A percentile compares a stretch with the other conserved stretches of the same genome.
These are phyloP conservation scores for Tylopilus sp. DNA, from an alignment of 1,284 basidiomycete species.

Conservation along the genomic window DNA sequence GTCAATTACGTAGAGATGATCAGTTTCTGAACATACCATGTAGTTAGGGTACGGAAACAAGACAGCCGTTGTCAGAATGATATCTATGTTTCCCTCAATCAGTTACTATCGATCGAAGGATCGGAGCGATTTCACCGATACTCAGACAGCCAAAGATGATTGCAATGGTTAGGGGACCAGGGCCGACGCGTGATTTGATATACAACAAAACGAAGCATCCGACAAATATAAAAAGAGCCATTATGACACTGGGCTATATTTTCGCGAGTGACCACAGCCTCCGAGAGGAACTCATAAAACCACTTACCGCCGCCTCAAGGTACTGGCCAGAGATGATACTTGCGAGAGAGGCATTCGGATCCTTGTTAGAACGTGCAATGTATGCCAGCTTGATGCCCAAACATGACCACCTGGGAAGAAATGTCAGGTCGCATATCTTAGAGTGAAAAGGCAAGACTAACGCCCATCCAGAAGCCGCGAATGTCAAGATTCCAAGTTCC, in stretches of 20 bases:
- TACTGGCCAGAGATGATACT: slow-evolving; percentile 63
- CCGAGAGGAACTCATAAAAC: background rate
- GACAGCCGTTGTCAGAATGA: slow-evolving; percentile 67
- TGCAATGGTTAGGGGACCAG: slow-evolving; percentile 73
- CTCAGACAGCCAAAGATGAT: slow-evolving; percentile 69
- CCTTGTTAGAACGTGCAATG: slow-evolving; percentile 62
- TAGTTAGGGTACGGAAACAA: slow-evolving; percentile 80
- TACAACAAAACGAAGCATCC: slow-evolving; percentile 73
- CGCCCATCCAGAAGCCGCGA: slow-evolving; percentile 71
- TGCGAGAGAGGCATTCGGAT: slow-evolving; percentile 50
- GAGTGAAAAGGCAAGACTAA: slow-evolving; percentile 47
- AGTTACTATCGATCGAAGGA: background rate
- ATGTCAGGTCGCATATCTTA: background rate
- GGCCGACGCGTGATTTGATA: slow-evolving; percentile 70
- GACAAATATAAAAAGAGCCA: slow-evolving; percentile 74
- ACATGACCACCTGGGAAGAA: slow-evolving; percentile 66
- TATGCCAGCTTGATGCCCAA: slow-evolving; percentile 75
- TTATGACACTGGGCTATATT: slow-evolving; percentile 66
- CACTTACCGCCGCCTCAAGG: slow-evolving; percentile 67
- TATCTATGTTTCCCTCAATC: slow-evolving; percentile 53
- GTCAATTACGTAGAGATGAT: slow-evolving; percentile 12
- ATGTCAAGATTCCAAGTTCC: slow-evolving; percentile 69
- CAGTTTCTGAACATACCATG: slow-evolving; percentile 40
- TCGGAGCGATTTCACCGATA: slow-evolving; percentile 53
- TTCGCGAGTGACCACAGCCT: slow-evolving; percentile 8